Base-by-base conservation (phyloP, 164 flowering plant species). In the Cinnamomum micranthum region DNA sequence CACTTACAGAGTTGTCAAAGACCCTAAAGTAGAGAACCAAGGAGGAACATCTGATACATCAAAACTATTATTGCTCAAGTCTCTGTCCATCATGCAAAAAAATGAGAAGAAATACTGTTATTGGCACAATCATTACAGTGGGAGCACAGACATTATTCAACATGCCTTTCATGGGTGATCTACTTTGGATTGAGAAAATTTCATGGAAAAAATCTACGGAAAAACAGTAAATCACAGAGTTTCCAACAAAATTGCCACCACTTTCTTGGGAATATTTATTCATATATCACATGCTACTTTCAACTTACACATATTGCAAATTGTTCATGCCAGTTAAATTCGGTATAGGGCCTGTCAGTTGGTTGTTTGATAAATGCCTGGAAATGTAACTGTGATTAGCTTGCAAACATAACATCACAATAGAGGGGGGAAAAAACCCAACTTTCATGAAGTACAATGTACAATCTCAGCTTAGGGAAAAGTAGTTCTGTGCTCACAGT, bases 1-100 rank as follows among this genome's bases (percentile, higher is more conserved):
- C 0, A 83, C 95, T 88, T 79, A 96, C 98, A 96, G 63, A 33
- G 97, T 94, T 66, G 95, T 96, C 25, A 96, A 90, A 22, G 97
- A 86, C 50, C 75, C 71, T 81, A 88, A 73, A 27, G 87, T 90
- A 63, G 97, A 86, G 81, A 96, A 88, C 99, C 99, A 96, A 52
- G 66, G 65, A 5, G 99, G 99, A 80, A 90, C 89, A 70, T 76
- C 84, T 33, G 98, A 84, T 76, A 80, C 65, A 58, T 77, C 86
- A 79, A 96, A 96, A 13, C 86, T 77, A 76, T 96, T 94, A 85
- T 88, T 88, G 84, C 99, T 92, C 74, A 96, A 81, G 85, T 96
- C 99, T 81, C 98, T 96, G n/a, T 55, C n/a, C 60, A 55, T 55
- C n/a, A 55, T 55, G 50, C n/a, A 55, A 55, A 55, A 31, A 55